These are phyloP conservation scores for Colletotrichum liaoningense DNA, from an alignment of 2,329 filamentous ascomycete species.

Conservation along the genomic window DNA sequence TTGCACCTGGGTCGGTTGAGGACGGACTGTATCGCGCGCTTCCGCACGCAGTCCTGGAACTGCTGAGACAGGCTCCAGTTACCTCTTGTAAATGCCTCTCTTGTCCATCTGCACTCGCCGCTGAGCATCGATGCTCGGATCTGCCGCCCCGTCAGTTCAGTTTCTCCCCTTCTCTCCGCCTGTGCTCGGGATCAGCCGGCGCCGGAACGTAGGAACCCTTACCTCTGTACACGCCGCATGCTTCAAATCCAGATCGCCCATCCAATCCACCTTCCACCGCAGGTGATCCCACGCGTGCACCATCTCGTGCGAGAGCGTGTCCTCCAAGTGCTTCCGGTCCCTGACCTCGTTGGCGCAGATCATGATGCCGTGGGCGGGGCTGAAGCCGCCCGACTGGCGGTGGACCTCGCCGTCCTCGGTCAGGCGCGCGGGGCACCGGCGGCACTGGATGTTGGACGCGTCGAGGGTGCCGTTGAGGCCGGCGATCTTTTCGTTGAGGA, in stretches of 20 bases:
- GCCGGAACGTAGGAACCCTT: slow-evolving; percentile 25
- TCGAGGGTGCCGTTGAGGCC: slow-evolving; percentile 83
- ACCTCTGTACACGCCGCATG: slow-evolving; percentile 97
- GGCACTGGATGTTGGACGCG: slow-evolving; percentile 81
- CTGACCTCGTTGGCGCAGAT: slow-evolving; percentile 93
- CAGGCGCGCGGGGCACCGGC: slow-evolving; percentile 75
- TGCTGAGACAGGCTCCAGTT: slow-evolving; percentile 93
- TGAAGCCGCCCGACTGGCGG: slow-evolving; percentile 82
- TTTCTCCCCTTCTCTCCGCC: too few species aligned
- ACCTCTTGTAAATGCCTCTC: slow-evolving; percentile 85
- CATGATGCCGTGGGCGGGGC: slow-evolving; percentile 86
- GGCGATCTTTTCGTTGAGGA: slow-evolving; percentile 84
- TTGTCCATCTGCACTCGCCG: slow-evolving; percentile 91
- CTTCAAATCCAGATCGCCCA: slow-evolving; percentile 76
- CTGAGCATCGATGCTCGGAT: slow-evolving; percentile 93
- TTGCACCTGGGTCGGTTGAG: slow-evolving; percentile 82
- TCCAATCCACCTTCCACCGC: slow-evolving; percentile 88
- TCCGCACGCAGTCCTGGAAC: slow-evolving; percentile 90
- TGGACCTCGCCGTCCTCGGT: slow-evolving; percentile 70
- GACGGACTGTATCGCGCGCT: slow-evolving; percentile 83
- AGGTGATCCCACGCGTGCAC: slow-evolving; percentile 96
- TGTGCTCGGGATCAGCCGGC: not conserved
- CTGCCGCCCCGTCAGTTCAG: slow-evolving; percentile 54
- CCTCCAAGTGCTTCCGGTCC: slow-evolving; percentile 85
- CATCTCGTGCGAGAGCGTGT: slow-evolving; percentile 97